Evolutionary conservation across 495 filamentous ascomycete genomes (phyloP).

Genomic region (Xylaria curta): DNA sequence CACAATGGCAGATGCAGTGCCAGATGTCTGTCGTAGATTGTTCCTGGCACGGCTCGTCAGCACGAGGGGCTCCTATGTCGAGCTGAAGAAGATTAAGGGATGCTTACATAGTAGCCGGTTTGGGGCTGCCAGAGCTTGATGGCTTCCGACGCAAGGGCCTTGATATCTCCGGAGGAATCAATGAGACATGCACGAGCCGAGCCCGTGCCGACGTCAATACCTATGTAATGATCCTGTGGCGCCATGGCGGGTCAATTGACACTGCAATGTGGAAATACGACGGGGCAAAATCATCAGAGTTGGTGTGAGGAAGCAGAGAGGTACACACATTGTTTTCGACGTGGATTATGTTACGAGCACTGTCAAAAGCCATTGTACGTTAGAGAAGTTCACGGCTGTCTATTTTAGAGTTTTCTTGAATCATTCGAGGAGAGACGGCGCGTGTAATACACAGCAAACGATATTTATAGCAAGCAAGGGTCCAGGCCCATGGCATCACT

Average conservation of each 20-base stretch:
- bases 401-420: neutral
- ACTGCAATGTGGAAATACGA: neutral
- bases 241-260: constrained; percentile 34
- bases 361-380: constrained; percentile 26
- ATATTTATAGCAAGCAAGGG: constrained; percentile 7
- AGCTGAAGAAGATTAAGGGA: constrained; percentile 12
- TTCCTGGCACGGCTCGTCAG: constrained; percentile 64
- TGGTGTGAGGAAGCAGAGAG: neutral
- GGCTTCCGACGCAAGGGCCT: constrained; percentile 85
- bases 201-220: constrained; percentile 95
- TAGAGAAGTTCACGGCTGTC: neutral
- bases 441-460: neutral
- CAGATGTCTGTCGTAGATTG: constrained; percentile 98
- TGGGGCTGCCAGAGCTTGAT: constrained; percentile 96
- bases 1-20: constrained; percentile 84
- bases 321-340: constrained; percentile 28
- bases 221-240: constrained; percentile 71
- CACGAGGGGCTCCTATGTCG: constrained; percentile 8
- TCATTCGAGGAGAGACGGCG: neutral
- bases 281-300: neutral
- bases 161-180: constrained; percentile 87
- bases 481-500: constrained; percentile 12
- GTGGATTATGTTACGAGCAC: constrained; percentile 29
- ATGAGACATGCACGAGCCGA: constrained; percentile 95
- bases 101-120: constrained; percentile 76